Evolutionary conservation across 169 alveolate genomes (phyloP), one percentile per base, ranked within the genome.

Genomic region (Cryptosporidium ryanae): DNA sequence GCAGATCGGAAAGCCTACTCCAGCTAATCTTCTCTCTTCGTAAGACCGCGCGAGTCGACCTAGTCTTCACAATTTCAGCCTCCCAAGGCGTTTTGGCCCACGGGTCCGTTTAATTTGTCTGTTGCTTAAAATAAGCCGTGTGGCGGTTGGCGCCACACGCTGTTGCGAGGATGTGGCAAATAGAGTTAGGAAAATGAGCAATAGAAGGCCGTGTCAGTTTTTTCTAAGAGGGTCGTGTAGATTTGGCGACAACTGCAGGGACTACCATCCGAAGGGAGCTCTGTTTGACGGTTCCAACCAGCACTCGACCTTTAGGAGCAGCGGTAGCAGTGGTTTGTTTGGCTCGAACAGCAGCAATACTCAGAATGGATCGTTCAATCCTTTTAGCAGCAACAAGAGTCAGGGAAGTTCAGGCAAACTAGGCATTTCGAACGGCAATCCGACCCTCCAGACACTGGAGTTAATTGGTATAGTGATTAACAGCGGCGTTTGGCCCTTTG

Each of bases 401-500:
- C 27, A 17, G 1, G 25, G 31, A 23, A 61, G 8, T 61, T 61
- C 38, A 7, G 25, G 8, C 7, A 25, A 23, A 21, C 7, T 15
- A 1, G 25, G 31, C 25, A 61, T 23, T 25, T 61, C 66, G 12
- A 61, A 23, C 66, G 8, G 23, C 8, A 76, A 76, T 18, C 46
- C 59, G 13, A 38, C 27, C 3, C 12, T 76, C 4, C 87, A 76
- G 31, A 76, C 76, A n/a, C 29, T 76, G 55, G 87, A 76, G 23
- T 44, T 76, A 8, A 61, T 76, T 8, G 87, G 87, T 10, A 38
- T 76, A 0, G 87, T 76, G 3, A 34, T 76, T 17, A 76, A 76
- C 8, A 76, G 87, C 46, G 87, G 87, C 15, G 87, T 76, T 8
- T 76, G 87, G 87, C 87, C 87, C 21, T 76, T 76, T 38, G 87